Percentiles rank a stretch among this genome's conserved stretches.
phyloP scores from a whole-genome alignment of 2,329 filamentous ascomycete species.

The Rhinocladiella mackenziei region DNA sequence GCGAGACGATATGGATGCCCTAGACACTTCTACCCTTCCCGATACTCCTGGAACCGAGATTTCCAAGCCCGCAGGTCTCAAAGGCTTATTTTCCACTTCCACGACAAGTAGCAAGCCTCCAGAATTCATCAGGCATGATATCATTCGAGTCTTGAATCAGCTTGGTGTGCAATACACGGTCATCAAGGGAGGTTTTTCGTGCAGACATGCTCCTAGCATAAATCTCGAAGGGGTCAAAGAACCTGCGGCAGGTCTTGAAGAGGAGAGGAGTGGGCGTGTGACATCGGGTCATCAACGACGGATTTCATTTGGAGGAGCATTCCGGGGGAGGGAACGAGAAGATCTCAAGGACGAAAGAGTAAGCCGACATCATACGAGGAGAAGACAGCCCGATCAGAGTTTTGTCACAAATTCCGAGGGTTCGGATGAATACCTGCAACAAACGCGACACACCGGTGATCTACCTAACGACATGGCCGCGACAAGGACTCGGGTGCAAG shows the following conservation, averaged over 20 bases:
- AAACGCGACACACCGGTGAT: constrained; percentile 43
- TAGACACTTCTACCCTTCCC: constrained; percentile 44
- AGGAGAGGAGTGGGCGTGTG: constrained; percentile 43
- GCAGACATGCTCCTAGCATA: constrained; percentile 83
- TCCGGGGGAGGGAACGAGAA: constrained; percentile 64
- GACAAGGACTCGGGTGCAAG: constrained; percentile 88
- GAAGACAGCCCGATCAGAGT: constrained; percentile 59
- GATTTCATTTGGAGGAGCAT: constrained; percentile 73
- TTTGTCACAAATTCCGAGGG: constrained; percentile 81
- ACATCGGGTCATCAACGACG: constrained; percentile 64
- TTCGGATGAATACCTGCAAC: constrained; percentile 67
- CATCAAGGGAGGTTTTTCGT: constrained; percentile 90
- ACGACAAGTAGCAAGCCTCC: constrained; percentile 93
- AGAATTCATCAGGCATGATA: constrained; percentile 76
- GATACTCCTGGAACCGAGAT: constrained; percentile 65
- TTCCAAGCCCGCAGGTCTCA: constrained; percentile 84
- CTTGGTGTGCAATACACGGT: constrained; percentile 87
- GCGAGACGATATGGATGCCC: constrained; percentile 50
- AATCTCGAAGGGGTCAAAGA: constrained; percentile 73
- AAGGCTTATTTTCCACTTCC: constrained; percentile 93
- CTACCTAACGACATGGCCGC: constrained; percentile 67
- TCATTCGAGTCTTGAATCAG: constrained; percentile 82
- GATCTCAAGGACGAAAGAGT: constrained; percentile 59
- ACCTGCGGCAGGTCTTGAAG: constrained; percentile 32
- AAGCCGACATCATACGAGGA: constrained; percentile 43